These are phyloP conservation scores for Nakaseomyces sp. DNA, from an alignment of 1,139 yeast species.

Conservation along the genomic window DNA sequence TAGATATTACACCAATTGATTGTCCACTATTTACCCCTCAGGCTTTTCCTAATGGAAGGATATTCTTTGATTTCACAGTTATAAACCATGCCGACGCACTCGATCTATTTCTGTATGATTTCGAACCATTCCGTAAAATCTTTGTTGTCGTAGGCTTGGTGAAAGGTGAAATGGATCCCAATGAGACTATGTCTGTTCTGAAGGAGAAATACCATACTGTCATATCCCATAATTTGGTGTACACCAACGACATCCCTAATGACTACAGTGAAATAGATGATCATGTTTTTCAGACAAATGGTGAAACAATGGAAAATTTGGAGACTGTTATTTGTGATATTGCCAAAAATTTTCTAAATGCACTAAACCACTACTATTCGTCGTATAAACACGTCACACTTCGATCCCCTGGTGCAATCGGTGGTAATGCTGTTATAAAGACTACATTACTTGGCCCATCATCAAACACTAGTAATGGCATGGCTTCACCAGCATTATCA, in stretches of 20 bases:
- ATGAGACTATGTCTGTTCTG: slow-evolving; percentile 32
- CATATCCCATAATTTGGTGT: slow-evolving; percentile 52
- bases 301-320: slow-evolving; percentile 28
- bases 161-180: slow-evolving; percentile 28
- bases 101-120: slow-evolving; percentile 60
- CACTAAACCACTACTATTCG: slow-evolving; percentile 59
- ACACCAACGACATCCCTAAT: slow-evolving; percentile 9
- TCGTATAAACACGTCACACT: slow-evolving; percentile 64
- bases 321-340: slow-evolving; percentile 72
- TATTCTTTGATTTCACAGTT: slow-evolving; percentile 38
- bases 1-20: slow-evolving; percentile 63
- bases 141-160: slow-evolving; percentile 53
- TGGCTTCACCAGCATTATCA: slow-evolving; percentile 8
- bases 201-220: slow-evolving; percentile 46
- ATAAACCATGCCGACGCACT: slow-evolving; percentile 45
- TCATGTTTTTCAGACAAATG: slow-evolving; percentile 14
- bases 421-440: slow-evolving; percentile 38
- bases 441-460: slow-evolving; percentile 19
- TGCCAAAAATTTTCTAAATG: slow-evolving; percentile 51
- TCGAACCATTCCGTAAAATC: slow-evolving; percentile 79
- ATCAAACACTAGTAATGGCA: not conserved
- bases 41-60: slow-evolving; percentile 67
- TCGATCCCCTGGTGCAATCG: slow-evolving; percentile 62
- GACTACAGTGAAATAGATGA: not conserved
- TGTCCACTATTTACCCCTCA: slow-evolving; percentile 70